A percentile compares a stretch with the other conserved stretches of the same genome.
phyloP scores from a whole-genome alignment of 176 grass and related monocot genomes.

The Poa annua region DNA sequence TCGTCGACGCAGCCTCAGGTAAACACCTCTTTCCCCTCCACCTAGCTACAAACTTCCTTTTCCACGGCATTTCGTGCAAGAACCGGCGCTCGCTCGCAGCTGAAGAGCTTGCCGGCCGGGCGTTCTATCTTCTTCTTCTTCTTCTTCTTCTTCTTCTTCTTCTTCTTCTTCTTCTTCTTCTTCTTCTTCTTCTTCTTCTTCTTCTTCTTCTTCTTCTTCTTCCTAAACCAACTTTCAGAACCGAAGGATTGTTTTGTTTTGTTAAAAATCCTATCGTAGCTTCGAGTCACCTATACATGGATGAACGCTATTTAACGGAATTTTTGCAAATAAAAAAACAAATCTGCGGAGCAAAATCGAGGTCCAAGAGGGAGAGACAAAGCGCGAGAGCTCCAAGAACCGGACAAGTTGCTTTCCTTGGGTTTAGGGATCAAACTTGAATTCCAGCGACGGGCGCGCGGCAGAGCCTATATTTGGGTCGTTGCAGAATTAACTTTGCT shows the following conservation, averaged over 20 bases:
- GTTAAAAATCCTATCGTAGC: neutral
- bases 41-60: neutral
- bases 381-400: no score
- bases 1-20: conserved; percentile 88
- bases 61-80: neutral
- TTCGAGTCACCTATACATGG: neutral
- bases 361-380: no score
- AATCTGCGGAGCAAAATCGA: neutral
- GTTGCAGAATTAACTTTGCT: neutral
- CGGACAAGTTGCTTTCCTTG: neutral
- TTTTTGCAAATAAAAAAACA: neutral
- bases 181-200: no score
- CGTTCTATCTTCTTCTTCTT: neutral
- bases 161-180: no score
- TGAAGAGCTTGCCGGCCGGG: neutral
- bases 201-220: no score
- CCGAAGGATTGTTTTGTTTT: neutral
- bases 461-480: neutral
- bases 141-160: no score
- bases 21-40: neutral
- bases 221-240: neutral
- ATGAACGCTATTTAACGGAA: neutral
- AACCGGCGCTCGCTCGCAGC: neutral
- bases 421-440: neutral
- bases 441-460: neutral